These are phyloP conservation scores for Lobosporangium transversale DNA, from an alignment of 192 early-diverging fungal genomes.

Conservation along the genomic window DNA sequence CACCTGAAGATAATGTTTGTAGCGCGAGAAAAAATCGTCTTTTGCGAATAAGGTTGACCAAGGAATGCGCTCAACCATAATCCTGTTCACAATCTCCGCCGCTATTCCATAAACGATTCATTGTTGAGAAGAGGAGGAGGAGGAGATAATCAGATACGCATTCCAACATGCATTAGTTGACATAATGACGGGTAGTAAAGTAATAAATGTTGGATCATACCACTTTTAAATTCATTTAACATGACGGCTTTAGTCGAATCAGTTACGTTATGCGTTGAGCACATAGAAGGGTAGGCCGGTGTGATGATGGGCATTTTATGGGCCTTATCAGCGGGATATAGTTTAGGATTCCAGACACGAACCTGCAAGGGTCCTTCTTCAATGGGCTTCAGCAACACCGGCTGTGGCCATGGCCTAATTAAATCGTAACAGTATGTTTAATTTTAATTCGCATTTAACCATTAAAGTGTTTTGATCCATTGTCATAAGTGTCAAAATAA, in stretches of 20 bases:
- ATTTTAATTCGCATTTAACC: too few species aligned
- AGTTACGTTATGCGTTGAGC: slow-evolving; percentile 97
- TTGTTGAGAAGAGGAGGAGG: neutral
- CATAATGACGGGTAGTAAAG: too few species aligned
- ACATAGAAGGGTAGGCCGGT: slow-evolving; percentile 98
- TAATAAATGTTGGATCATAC: slow-evolving; percentile 7
- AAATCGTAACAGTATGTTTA: too few species aligned
- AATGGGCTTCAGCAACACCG: slow-evolving; percentile 87
- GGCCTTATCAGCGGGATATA: slow-evolving; percentile 79
- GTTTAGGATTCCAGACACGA: slow-evolving; percentile 94
- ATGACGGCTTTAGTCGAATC: slow-evolving; percentile 86
- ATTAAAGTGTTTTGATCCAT: too few species aligned
- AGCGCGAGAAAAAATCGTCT: slow-evolving; percentile 86
- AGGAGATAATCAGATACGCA: neutral
- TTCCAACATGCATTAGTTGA: neutral
- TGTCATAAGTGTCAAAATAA: too few species aligned
- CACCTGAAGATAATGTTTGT: slow-evolving; percentile 91
- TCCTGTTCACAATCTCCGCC: slow-evolving; percentile 75
- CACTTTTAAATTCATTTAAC: slow-evolving; percentile 82
- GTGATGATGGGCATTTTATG: slow-evolving; percentile 99
- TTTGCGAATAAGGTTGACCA: slow-evolving; percentile 93
- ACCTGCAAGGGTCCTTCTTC: slow-evolving; percentile 89
- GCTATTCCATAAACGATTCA: slow-evolving; percentile 51
- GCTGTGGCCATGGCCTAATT: slow-evolving; percentile 85
- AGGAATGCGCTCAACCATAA: slow-evolving; percentile 75